phyloP scores from a whole-genome alignment of 192 early-diverging fungal species.

The Haplosporangium gracile region DNA sequence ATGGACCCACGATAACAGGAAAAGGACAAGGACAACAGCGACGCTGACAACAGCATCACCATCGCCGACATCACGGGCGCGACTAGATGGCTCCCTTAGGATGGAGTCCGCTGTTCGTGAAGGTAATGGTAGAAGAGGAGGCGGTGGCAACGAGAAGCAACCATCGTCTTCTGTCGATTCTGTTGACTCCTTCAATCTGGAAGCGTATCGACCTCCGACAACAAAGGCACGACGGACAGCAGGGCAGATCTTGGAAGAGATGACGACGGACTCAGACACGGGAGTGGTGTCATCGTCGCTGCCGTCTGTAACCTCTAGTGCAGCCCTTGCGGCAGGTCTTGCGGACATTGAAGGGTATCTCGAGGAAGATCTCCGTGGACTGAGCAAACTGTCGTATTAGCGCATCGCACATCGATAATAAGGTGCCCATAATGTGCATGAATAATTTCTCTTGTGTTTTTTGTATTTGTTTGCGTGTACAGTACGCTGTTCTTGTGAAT shows the following conservation, averaged over 20 bases:
- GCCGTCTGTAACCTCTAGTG: constrained; percentile 13
- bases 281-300: not conserved
- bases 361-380: constrained; percentile 24
- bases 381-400: constrained; percentile 22
- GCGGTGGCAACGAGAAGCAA: not conserved
- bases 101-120: not conserved
- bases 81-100: too few relatives aligned
- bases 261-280: not conserved
- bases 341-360: constrained; percentile 30
- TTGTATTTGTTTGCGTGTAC: not conserved
- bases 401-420: not conserved
- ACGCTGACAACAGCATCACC: not conserved
- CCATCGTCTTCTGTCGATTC: not conserved
- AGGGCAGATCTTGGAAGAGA: not conserved
- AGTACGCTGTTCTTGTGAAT: not conserved
- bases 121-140: not conserved
- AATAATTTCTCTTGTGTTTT: not conserved
- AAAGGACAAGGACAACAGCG: not conserved
- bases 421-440: not conserved
- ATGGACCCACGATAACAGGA: not conserved
- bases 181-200: not conserved
- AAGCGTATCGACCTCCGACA: not conserved
- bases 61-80: not conserved
- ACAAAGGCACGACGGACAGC: not conserved
- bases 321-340: constrained; percentile 13